phyloP scores from a whole-genome alignment of 257 asterid genomes.

The Scutellaria baicalensis region DNA sequence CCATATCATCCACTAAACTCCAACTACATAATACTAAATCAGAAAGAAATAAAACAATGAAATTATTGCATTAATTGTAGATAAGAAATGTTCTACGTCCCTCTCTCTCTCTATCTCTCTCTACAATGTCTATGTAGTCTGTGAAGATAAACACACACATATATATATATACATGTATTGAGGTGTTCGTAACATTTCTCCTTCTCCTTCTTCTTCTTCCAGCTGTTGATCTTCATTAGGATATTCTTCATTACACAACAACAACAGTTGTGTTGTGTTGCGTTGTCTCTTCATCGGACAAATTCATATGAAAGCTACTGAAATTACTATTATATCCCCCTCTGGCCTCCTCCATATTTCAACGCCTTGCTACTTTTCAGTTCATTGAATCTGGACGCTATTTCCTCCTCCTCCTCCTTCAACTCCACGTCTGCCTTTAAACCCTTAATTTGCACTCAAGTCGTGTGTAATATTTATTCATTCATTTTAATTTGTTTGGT shows the following conservation, averaged over 20 bases:
- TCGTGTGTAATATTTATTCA: too few relatives aligned
- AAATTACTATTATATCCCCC: not conserved
- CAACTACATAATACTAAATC: not conserved
- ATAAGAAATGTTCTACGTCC: not conserved
- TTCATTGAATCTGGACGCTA: conserved; percentile 26
- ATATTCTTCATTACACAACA: not conserved
- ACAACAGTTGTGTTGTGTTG: too few relatives aligned
- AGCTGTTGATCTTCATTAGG: not conserved
- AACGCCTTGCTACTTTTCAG: conserved; percentile 15
- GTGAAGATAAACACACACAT: not conserved
- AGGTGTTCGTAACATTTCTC: too few relatives aligned
- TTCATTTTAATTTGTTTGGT: too few relatives aligned
- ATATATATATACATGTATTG: too few relatives aligned
- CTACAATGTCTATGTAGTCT: not conserved
- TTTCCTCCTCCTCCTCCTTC: not conserved
- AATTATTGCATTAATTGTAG: not conserved
- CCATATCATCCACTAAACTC: not conserved
- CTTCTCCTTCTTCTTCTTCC: not conserved
- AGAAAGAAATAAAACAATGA: not conserved
- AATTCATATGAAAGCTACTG: not conserved
- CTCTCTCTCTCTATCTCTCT: not conserved
- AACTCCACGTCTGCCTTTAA: too few relatives aligned
- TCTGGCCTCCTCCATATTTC: conserved; percentile 8
- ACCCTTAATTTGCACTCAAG: too few relatives aligned
- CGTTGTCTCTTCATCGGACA: not conserved